Evolutionary conservation across 345 rosid genomes (phyloP).

Genomic region (Fremontodendron californicum): DNA sequence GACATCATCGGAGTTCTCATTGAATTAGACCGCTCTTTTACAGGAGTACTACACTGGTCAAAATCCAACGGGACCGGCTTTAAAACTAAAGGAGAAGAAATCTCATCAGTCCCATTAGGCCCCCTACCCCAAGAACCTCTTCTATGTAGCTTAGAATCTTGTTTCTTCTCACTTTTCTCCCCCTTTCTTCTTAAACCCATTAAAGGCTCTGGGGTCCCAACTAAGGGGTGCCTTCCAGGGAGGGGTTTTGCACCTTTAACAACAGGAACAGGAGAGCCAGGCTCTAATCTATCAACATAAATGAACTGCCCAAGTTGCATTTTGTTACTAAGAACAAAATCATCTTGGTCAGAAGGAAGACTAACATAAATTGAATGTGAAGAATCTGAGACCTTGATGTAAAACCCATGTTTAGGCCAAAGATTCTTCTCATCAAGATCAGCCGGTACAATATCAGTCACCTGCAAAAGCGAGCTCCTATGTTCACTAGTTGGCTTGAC

Average conservation of each 20-base stretch:
- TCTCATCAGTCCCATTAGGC: slow-evolving; percentile 35
- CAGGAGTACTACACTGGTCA: slow-evolving; percentile 84
- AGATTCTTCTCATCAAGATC: slow-evolving; percentile 94
- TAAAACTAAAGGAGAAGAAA: slow-evolving; percentile 58
- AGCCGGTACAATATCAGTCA: slow-evolving; percentile 88
- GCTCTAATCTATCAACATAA: slow-evolving; percentile 78
- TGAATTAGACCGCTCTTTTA: slow-evolving; percentile 36
- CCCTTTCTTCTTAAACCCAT: slow-evolving; percentile 60
- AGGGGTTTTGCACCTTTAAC: slow-evolving; percentile 56
- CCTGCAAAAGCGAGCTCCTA: slow-evolving; percentile 83
- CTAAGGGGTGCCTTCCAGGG: slow-evolving; percentile 84
- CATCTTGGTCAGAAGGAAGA: slow-evolving; percentile 85
- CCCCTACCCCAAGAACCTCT: slow-evolving; percentile 84
- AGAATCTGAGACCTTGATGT: slow-evolving; percentile 87
- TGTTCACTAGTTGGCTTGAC: slow-evolving; percentile 82
- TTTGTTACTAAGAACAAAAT: slow-evolving; percentile 73
- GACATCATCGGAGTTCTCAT: slow-evolving; percentile 43
- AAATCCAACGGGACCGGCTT: slow-evolving; percentile 87
- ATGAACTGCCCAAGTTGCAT: slow-evolving; percentile 96
- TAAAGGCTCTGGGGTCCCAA: slow-evolving; percentile 86
- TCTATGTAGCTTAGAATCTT: slow-evolving; percentile 39
- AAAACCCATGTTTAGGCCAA: slow-evolving; percentile 86
- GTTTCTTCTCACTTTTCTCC: slow-evolving; percentile 38
- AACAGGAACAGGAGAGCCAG: slow-evolving; percentile 92
- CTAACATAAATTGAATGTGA: slow-evolving; percentile 86